phyloP scores from a whole-genome alignment of 139 green algal species.

The Coccomyxa sp. region DNA sequence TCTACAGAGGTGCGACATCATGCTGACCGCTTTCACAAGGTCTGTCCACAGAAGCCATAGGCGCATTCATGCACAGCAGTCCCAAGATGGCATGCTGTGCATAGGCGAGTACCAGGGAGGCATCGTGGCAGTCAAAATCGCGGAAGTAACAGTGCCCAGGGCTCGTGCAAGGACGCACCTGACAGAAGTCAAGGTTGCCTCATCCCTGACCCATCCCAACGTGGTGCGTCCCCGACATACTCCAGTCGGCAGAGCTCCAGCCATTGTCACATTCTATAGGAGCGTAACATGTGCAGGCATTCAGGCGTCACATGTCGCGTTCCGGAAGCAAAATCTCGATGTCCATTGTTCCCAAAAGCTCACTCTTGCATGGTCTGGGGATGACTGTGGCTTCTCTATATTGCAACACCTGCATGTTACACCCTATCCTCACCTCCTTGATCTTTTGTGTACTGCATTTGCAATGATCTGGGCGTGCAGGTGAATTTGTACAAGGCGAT shows the following conservation, averaged over 20 bases:
- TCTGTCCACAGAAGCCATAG: neutral
- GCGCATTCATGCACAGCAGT: neutral
- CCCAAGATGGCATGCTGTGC: neutral
- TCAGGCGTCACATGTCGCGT: too few relatives aligned
- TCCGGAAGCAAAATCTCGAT: too few relatives aligned
- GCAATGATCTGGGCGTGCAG: neutral
- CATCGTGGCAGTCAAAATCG: conserved; percentile 4
- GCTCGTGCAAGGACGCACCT: neutral
- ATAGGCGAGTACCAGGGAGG: neutral
- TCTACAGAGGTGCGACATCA: neutral
- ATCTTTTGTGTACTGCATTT: too few relatives aligned
- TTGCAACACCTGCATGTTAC: too few relatives aligned
- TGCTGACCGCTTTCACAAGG: neutral
- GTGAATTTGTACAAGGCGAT: neutral
- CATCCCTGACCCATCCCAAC: neutral
- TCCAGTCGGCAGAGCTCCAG: neutral
- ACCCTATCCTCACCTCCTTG: too few relatives aligned
- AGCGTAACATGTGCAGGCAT: too few relatives aligned
- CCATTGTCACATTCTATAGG: neutral
- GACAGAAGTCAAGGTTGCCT: neutral
- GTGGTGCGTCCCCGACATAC: conserved; percentile 1
- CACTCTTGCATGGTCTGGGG: too few relatives aligned
- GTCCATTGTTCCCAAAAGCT: too few relatives aligned
- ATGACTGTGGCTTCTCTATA: too few relatives aligned
- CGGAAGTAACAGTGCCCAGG: neutral